phyloP scores from a whole-genome alignment of 2,329 filamentous ascomycete genomes.

The Xylariaceae sp. region DNA sequence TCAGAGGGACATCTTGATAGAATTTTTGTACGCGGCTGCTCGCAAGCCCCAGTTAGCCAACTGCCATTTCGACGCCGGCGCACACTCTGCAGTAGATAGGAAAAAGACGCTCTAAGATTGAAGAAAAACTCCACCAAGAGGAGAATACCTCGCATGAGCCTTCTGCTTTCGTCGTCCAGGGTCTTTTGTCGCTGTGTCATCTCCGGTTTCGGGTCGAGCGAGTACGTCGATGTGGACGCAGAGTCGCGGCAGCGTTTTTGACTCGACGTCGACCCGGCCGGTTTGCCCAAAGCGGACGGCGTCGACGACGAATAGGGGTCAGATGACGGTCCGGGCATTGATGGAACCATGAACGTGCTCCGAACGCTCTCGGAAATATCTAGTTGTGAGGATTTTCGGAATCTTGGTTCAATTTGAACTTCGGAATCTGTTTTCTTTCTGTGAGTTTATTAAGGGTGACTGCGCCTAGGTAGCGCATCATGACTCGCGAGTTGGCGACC shows the following conservation, averaged over 20 bases:
- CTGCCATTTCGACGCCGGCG: too few species aligned
- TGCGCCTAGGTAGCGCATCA: too few species aligned
- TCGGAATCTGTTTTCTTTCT: too few species aligned
- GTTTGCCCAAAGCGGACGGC: slow-evolving; percentile 2
- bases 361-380: not conserved
- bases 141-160: slow-evolving; percentile 11
- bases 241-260: slow-evolving; percentile 10
- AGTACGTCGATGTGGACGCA: slow-evolving; percentile 16
- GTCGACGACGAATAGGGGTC: not conserved
- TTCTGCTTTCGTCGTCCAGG: slow-evolving; percentile 10
- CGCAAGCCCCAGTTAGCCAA: not conserved
- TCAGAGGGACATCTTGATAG: slow-evolving; percentile 14
- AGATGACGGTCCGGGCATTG: slow-evolving; percentile 12
- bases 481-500: too few species aligned
- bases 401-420: too few species aligned
- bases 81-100: not conserved
- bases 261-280: slow-evolving; percentile 2
- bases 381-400: too few species aligned
- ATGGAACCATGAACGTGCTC: slow-evolving; percentile 7
- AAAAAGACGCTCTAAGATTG: not conserved
- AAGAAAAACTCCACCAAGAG: not conserved
- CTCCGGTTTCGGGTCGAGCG: slow-evolving; percentile 14
- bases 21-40: slow-evolving; percentile 18
- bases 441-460: too few species aligned
- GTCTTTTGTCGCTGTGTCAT: slow-evolving; percentile 1